Evolutionary conservation across 176 grass and related monocot genomes (phyloP).

Genomic region (Musa beccarii): DNA sequence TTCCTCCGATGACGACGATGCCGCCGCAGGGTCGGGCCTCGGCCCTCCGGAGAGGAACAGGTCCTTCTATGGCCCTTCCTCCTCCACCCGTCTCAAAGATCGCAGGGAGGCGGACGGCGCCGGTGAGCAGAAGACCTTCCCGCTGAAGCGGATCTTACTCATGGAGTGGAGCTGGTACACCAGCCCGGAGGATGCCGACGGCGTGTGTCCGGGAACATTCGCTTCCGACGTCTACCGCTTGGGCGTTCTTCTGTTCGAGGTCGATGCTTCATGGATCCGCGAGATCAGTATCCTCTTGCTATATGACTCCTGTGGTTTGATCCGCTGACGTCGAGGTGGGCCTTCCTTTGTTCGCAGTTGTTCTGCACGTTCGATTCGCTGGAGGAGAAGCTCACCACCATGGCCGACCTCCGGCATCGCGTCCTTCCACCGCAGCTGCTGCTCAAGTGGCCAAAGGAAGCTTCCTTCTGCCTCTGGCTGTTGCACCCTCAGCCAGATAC

Average conservation of each 20-base stretch:
- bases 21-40: conserved; percentile 13
- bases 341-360: conserved; percentile 32
- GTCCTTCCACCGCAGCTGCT: conserved; percentile 70
- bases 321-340: background rate
- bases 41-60: background rate
- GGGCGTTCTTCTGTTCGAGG: conserved; percentile 93
- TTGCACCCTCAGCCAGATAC: conserved; percentile 68
- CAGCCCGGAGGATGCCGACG: conserved; percentile 68
- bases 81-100: background rate
- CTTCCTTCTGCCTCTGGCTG: conserved; percentile 86
- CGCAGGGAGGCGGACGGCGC: conserved; percentile 1
- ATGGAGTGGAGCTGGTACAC: conserved; percentile 92
- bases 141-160: conserved; percentile 57
- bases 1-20: conserved; percentile 25
- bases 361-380: conserved; percentile 63
- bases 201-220: conserved; percentile 29
- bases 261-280: conserved; percentile 1
- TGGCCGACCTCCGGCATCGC: conserved; percentile 67
- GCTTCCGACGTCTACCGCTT: conserved; percentile 86
- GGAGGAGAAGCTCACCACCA: conserved; percentile 74
- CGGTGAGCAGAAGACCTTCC: conserved; percentile 48
- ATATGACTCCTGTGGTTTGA: background rate
- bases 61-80: background rate
- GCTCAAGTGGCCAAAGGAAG: conserved; percentile 91
- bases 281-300: background rate